Percentiles rank a stretch among this genome's conserved stretches.
phyloP scores from a whole-genome alignment of 257 asterid genomes.

The Eustoma russellianum region DNA sequence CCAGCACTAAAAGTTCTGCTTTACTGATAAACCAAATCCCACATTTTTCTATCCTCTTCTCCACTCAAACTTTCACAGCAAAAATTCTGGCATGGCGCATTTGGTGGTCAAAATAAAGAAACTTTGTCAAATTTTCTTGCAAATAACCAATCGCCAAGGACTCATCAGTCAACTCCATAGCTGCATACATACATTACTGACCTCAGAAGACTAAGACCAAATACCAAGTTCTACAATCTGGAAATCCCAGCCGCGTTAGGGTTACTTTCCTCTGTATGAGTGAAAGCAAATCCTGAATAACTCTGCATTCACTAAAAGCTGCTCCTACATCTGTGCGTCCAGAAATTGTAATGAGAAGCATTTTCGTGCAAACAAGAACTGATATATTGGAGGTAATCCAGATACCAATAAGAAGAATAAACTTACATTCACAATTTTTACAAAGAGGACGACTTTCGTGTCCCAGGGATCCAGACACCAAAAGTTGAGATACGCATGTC shows the following conservation, averaged over 20 bases:
- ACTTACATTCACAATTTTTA: constrained; percentile 38
- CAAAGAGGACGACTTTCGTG: constrained; percentile 6
- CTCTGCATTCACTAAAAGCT: constrained; percentile 6
- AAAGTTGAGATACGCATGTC: constrained; percentile 5
- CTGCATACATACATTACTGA: not conserved
- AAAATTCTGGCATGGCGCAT: not conserved
- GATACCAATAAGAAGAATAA: not conserved
- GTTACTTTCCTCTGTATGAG: too few relatives aligned
- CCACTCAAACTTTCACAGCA: not conserved
- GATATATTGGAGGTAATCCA: too few relatives aligned
- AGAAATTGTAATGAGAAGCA: not conserved
- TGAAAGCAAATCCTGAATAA: constrained; percentile 3
- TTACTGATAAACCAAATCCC: too few relatives aligned
- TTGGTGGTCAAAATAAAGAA: not conserved
- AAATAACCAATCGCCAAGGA: too few relatives aligned
- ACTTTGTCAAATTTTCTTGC: not conserved
- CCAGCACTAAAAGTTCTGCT: too few relatives aligned
- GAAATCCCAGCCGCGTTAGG: not conserved
- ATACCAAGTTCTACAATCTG: not conserved
- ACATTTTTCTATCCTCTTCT: not conserved
- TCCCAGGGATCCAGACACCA: not conserved
- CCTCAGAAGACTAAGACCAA: constrained; percentile 4
- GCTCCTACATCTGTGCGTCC: constrained; percentile 16
- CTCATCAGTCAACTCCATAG: too few relatives aligned
- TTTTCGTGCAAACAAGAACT: not conserved